Percentiles rank a stretch among this genome's conserved stretches.
Conservation (phyloP, 768 basidiomycete genomes). For the Candolleomyces efflorescens region DNA sequence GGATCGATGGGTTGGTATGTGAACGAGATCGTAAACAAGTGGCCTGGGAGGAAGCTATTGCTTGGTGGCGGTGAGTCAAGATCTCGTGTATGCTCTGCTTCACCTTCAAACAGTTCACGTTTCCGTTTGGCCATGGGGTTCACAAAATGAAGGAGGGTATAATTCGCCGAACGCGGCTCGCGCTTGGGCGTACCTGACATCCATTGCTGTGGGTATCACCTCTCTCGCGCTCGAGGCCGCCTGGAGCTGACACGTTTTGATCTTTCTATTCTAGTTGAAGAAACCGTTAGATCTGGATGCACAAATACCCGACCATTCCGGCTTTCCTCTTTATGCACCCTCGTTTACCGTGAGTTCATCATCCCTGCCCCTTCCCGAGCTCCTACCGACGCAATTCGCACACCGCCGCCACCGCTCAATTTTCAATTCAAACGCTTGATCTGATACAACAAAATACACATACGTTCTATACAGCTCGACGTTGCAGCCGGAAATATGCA, state of each 20-base stretch:
- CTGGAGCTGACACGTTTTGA: too few species aligned
- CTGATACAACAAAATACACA: neutral
- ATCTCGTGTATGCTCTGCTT: slow-evolving; percentile 14
- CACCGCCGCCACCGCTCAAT: neutral
- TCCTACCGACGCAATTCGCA: too few species aligned
- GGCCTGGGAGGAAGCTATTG: slow-evolving; percentile 62
- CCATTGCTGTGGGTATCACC: slow-evolving; percentile 53
- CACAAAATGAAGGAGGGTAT: slow-evolving; percentile 62
- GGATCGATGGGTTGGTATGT: slow-evolving; percentile 75
- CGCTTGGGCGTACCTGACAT: slow-evolving; percentile 83
- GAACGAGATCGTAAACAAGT: slow-evolving; percentile 42
- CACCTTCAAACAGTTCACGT: too few species aligned
- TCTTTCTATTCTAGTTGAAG: slow-evolving; percentile 40
- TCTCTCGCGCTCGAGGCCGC: neutral
- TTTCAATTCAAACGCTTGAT: too few species aligned
- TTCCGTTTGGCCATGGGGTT: slow-evolving; percentile 7
- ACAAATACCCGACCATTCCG: slow-evolving; percentile 71
- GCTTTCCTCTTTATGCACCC: slow-evolving; percentile 71
- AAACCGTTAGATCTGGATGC: slow-evolving; percentile 52
- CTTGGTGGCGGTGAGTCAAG: slow-evolving; percentile 58
- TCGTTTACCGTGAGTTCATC: slow-evolving; percentile 53
- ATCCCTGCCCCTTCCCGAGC: too few species aligned
- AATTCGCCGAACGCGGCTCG: slow-evolving; percentile 78
- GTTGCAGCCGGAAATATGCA: slow-evolving; percentile 68
- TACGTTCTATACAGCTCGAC: slow-evolving; percentile 43